Conservation (phyloP, 768 basidiomycete species). For the Leccinum fibrillosum region DNA sequence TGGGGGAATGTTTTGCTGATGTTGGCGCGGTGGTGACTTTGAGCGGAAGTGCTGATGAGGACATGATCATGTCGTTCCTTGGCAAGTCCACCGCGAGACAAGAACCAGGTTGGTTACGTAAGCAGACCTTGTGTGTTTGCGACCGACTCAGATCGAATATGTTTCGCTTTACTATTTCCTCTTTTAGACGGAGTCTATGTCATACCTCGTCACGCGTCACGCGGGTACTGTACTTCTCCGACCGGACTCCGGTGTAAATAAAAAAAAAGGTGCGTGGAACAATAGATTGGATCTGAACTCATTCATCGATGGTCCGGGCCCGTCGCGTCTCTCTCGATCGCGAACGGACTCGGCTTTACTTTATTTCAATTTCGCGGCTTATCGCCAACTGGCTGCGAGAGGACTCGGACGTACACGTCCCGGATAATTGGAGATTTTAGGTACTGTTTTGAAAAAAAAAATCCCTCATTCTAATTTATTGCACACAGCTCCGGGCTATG, state of each 20-base stretch:
- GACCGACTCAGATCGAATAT: constrained; percentile 10
- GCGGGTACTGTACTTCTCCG: neutral
- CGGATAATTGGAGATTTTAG: neutral
- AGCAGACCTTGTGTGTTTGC: neutral
- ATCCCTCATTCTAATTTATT: neutral
- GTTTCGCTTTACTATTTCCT: too few species aligned
- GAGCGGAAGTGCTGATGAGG: constrained; percentile 61
- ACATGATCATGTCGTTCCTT: constrained; percentile 23
- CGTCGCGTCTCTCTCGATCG: neutral
- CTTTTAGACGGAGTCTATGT: too few species aligned
- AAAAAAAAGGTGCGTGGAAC: constrained; percentile 1
- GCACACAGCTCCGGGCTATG: neutral
- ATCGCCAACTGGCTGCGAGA: neutral
- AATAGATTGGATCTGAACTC: constrained; percentile 19
- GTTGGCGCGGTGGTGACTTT: constrained; percentile 58
- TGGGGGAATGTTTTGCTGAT: constrained; percentile 39
- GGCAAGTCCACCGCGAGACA: neutral
- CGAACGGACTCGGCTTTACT: neutral
- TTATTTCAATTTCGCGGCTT: neutral
- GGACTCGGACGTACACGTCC: neutral
- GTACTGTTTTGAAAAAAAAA: neutral
- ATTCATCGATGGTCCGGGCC: neutral
- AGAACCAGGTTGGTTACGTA: neutral
- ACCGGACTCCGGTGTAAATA: neutral
- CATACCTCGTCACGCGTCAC: too few species aligned